Conservation (phyloP, 768 basidiomycete genomes). For the Lactifluus echinatus region DNA sequence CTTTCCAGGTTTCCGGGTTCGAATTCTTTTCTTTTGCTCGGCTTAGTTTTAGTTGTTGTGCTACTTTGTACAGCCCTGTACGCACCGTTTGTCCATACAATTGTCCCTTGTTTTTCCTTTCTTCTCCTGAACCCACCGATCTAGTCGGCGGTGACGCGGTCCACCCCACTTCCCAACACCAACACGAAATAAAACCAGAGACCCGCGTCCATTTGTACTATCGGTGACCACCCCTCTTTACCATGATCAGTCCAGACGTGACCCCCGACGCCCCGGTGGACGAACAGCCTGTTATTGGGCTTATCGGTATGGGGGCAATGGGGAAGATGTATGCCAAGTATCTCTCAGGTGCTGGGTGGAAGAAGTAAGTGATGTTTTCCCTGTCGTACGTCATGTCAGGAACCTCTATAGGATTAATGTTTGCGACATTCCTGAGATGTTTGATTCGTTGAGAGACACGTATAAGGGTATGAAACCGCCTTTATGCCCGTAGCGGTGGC, state of each 20-base stretch:
- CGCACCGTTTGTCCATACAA: background rate
- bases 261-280: constrained; percentile 31
- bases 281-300: constrained; percentile 70
- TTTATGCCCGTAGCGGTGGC: background rate
- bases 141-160: no score
- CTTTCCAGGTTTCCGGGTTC: background rate
- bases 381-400: background rate
- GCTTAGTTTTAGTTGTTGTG: constrained; percentile 1
- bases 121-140: background rate
- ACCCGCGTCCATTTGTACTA: background rate
- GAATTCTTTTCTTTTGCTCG: no score
- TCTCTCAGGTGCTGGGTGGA: constrained; percentile 78
- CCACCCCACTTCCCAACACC: no score
- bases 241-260: constrained; percentile 20
- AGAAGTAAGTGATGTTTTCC: constrained; percentile 45
- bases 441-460: constrained; percentile 48
- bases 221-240: background rate
- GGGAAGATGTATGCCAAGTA: constrained; percentile 83
- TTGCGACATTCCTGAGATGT: constrained; percentile 75
- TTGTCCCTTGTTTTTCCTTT: background rate
- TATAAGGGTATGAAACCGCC: constrained; percentile 45
- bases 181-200: background rate
- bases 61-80: background rate
- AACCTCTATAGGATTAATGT: constrained; percentile 63
- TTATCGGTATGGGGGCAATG: constrained; percentile 99